A percentile compares a stretch with the other conserved stretches of the same genome.
Conservation (phyloP, 768 basidiomycete species). For the Podaxis mareebaensis region DNA sequence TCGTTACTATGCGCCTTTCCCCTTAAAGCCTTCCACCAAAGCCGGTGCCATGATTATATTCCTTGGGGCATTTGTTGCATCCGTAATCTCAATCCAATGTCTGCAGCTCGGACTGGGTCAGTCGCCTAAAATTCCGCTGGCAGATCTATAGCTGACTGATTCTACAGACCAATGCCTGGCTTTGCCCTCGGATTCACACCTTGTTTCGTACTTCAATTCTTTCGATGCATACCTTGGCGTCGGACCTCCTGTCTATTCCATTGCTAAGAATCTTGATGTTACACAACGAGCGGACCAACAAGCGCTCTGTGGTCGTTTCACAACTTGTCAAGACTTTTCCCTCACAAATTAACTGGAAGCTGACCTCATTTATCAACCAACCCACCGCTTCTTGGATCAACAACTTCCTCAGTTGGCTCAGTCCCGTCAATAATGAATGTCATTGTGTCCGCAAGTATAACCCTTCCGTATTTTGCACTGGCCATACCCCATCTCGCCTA, state of each 20-base stretch:
- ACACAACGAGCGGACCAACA: conserved; percentile 73
- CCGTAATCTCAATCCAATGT: conserved; percentile 89
- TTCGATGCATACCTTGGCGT: conserved; percentile 87
- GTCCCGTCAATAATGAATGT: conserved; percentile 85
- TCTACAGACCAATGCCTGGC: conserved; percentile 88
- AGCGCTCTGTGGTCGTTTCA: conserved; percentile 88
- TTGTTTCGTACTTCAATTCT: conserved; percentile 90
- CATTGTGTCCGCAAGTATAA: conserved; percentile 84
- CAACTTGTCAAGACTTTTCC: conserved; percentile 88
- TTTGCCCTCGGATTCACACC: conserved; percentile 89
- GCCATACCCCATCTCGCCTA: conserved; percentile 57
- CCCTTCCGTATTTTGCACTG: conserved; percentile 72
- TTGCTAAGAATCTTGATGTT: conserved; percentile 70
- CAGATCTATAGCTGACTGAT: conserved; percentile 7
- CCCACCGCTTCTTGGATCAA: conserved; percentile 96
- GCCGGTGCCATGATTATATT: conserved; percentile 72
- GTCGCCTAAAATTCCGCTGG: conserved; percentile 24
- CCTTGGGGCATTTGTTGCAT: conserved; percentile 75
- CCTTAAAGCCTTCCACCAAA: conserved; percentile 80
- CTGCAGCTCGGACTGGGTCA: conserved; percentile 89
- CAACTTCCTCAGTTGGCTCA: conserved; percentile 92
- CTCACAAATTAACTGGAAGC: conserved; percentile 89
- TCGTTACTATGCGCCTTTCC: conserved; percentile 83
- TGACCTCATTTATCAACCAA: conserved; percentile 90
- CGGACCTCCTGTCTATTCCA: conserved; percentile 98